These are phyloP conservation scores for Trypanosoma rangeli DNA, from an alignment of 208 protist genomes.

Conservation along the genomic window DNA sequence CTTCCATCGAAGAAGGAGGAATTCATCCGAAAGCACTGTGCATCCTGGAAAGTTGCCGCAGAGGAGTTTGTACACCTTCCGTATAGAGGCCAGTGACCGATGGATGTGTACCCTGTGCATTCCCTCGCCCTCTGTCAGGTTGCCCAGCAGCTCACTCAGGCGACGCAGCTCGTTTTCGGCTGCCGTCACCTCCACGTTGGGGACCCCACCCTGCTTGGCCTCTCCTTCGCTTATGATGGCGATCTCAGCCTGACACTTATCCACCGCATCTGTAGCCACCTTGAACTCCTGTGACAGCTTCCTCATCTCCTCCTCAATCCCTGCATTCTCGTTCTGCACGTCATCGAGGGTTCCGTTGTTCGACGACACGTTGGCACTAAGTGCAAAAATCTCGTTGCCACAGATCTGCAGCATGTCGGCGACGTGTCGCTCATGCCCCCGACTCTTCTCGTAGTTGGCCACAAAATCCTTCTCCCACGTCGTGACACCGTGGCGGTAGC, in stretches of 20 bases:
- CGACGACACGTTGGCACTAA: conserved; percentile 4
- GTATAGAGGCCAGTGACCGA: neutral
- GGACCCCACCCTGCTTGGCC: neutral
- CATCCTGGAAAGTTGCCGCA: conserved; percentile 17
- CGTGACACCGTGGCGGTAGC: conserved; percentile 39
- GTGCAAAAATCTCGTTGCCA: neutral
- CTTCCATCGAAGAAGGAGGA: conserved; percentile 8
- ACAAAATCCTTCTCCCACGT: conserved; percentile 23
- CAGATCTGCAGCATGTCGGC: neutral
- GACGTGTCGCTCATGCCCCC: neutral
- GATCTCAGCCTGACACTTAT: conserved; percentile 18
- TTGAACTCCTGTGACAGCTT: neutral
- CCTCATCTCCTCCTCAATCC: conserved; percentile 9
- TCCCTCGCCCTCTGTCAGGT: conserved; percentile 12
- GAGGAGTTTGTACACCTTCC: neutral
- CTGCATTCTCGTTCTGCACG: neutral
- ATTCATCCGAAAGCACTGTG: conserved; percentile 21
- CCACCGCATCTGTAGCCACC: neutral
- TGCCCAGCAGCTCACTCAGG: conserved; percentile 15
- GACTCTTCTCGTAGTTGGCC: neutral
- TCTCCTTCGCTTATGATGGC: neutral
- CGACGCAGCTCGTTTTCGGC: conserved; percentile 4
- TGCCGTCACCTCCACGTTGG: conserved; percentile 7
- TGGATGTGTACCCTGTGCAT: conserved; percentile 15
- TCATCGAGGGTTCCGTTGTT: conserved; percentile 3